These are phyloP conservation scores for Knufia fluminis DNA, from an alignment of 2,329 filamentous ascomycete genomes.

Conservation along the genomic window DNA sequence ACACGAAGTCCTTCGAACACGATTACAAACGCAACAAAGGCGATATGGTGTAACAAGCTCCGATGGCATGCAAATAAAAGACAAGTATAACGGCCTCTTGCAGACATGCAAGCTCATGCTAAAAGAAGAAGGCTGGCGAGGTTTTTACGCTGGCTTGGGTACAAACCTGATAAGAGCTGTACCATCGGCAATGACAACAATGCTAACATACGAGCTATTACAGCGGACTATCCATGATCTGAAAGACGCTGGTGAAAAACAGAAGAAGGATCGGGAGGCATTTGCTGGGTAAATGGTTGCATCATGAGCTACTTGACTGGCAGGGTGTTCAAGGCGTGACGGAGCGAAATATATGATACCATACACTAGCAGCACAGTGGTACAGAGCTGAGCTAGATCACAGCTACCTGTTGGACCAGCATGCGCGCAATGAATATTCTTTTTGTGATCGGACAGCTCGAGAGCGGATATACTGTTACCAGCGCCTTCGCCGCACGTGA, in stretches of 20 bases:
- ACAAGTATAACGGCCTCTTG: conserved; percentile 65
- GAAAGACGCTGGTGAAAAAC: conserved; percentile 13
- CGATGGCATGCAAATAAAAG: conserved; percentile 47
- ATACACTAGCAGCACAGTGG: background rate
- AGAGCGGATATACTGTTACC: no score
- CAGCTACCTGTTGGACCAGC: no score
- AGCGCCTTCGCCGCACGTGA: no score
- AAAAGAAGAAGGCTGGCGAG: conserved; percentile 84
- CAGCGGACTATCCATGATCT: conserved; percentile 8
- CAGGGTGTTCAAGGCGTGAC: background rate
- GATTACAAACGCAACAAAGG: conserved; percentile 85
- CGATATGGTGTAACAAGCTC: conserved; percentile 40
- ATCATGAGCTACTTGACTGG: background rate
- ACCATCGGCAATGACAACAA: conserved; percentile 90
- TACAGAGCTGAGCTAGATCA: background rate
- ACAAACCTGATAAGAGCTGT: conserved; percentile 96
- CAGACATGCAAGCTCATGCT: conserved; percentile 78
- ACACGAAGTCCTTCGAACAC: conserved; percentile 88
- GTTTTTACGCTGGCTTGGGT: conserved; percentile 94
- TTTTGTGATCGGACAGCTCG: no score
- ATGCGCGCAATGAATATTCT: no score
- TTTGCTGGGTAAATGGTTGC: background rate
- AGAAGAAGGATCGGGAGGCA: conserved; percentile 11
- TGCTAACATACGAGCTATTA: conserved; percentile 69
- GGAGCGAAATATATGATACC: background rate